Percentiles rank a stretch among this genome's conserved stretches.
These are phyloP conservation scores for Carex littledalei DNA, from an alignment of 176 grass and related monocot species.

Conservation along the genomic window DNA sequence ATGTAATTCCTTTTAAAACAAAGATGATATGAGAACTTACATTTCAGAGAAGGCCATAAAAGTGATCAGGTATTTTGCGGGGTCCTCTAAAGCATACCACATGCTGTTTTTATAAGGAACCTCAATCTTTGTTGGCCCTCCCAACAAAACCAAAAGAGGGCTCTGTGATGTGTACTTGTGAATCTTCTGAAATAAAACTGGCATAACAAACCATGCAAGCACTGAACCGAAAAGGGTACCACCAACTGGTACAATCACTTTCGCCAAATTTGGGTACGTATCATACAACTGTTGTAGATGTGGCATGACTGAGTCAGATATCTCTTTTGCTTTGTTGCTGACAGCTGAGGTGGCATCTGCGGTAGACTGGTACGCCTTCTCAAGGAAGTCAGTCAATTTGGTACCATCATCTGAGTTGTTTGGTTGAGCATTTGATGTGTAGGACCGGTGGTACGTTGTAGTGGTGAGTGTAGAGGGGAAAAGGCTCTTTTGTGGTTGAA, in stretches of 20 bases:
- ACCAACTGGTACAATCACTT: conserved; percentile 64
- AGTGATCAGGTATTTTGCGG: conserved; percentile 88
- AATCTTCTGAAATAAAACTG: conserved; percentile 62
- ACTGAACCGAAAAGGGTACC: conserved; percentile 59
- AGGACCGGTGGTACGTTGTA: conserved; percentile 3
- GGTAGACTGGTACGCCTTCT: conserved; percentile 48
- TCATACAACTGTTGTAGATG: conserved; percentile 60
- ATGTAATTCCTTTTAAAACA: not conserved
- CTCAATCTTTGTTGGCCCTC: conserved; percentile 37
- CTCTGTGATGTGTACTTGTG: conserved; percentile 67
- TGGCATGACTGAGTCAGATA: conserved; percentile 47
- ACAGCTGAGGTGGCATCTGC: conserved; percentile 41
- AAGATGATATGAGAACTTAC: conserved; percentile 34
- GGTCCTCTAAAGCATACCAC: conserved; percentile 88
- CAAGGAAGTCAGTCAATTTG: conserved; percentile 51
- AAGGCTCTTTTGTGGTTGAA: not conserved
- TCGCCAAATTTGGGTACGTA: conserved; percentile 65
- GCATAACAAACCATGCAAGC: conserved; percentile 90
- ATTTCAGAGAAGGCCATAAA: conserved; percentile 96
- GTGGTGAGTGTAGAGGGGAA: not conserved
- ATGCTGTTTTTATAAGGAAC: conserved; percentile 71
- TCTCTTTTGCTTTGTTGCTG: conserved; percentile 58
- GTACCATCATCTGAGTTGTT: conserved; percentile 21
- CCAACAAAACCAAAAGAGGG: conserved; percentile 51
- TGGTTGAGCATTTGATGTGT: conserved; percentile 14